Conservation (phyloP, 345 rosid species). For the Capsella bursapastoris region DNA sequence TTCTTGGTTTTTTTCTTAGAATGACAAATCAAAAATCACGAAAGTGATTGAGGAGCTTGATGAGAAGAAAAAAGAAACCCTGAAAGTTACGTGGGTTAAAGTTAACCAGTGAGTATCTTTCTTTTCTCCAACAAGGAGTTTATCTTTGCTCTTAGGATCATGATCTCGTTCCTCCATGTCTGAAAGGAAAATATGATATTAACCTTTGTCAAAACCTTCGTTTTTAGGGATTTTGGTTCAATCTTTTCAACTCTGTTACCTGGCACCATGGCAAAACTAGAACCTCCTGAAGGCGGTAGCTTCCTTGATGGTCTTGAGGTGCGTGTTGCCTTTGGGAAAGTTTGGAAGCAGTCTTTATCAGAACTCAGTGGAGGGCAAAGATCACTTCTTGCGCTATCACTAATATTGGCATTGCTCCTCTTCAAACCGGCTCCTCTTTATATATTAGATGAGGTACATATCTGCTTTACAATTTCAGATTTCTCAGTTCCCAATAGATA, state of each 20-base stretch:
- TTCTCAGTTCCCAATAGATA: slow-evolving; percentile 20
- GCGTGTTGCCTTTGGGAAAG: slow-evolving; percentile 95
- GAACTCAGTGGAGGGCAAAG: slow-evolving; percentile 98
- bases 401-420: slow-evolving; percentile 92
- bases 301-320: slow-evolving; percentile 98
- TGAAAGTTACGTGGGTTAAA: slow-evolving; percentile 97
- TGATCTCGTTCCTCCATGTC: not conserved
- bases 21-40: slow-evolving; percentile 90
- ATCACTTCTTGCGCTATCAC: slow-evolving; percentile 88
- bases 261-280: slow-evolving; percentile 93
- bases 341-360: slow-evolving; percentile 97
- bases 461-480: slow-evolving; percentile 4
- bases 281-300: slow-evolving; percentile 92
- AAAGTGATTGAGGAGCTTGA: slow-evolving; percentile 98
- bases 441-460: slow-evolving; percentile 88
- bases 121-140: not conserved
- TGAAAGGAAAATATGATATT: not conserved
- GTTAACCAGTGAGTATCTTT: slow-evolving; percentile 66
- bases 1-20: slow-evolving; percentile 46
- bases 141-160: slow-evolving; percentile 11
- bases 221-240: slow-evolving; percentile 89
- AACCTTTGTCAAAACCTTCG: not conserved
- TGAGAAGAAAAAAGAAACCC: slow-evolving; percentile 97
- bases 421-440: slow-evolving; percentile 99
- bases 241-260: slow-evolving; percentile 96